Evolutionary conservation across 768 basidiomycete genomes (phyloP).

Genomic region (Pholiota conissans): DNA sequence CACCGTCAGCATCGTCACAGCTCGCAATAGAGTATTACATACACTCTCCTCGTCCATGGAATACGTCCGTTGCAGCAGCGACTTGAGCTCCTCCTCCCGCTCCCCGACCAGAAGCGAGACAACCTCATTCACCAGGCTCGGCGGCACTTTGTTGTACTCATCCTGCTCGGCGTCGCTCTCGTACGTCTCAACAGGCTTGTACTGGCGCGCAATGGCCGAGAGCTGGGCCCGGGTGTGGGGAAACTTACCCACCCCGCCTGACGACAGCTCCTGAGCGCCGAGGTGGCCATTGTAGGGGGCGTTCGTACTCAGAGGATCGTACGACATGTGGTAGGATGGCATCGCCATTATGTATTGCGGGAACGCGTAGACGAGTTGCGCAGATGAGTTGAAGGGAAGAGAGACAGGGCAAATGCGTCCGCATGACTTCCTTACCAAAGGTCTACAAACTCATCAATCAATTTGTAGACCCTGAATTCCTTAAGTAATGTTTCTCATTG

Average conservation of each 20-base stretch:
- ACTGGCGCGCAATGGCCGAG: constrained; percentile 68
- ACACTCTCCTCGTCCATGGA: constrained; percentile 72
- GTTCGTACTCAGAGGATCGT: constrained; percentile 20
- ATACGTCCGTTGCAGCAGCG: constrained; percentile 67
- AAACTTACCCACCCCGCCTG: constrained; percentile 46
- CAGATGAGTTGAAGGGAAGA: constrained; percentile 1
- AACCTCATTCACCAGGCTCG: constrained; percentile 67
- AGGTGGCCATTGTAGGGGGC: constrained; percentile 13
- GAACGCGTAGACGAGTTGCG: not conserved
- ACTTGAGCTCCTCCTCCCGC: constrained; percentile 85
- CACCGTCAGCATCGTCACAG: constrained; percentile 17
- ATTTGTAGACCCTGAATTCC: not conserved
- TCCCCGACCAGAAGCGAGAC: constrained; percentile 75
- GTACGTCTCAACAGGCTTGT: constrained; percentile 58
- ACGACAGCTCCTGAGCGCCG: constrained; percentile 11
- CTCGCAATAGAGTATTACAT: constrained; percentile 24
- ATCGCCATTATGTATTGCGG: constrained; percentile 5
- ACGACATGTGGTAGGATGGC: constrained; percentile 9
- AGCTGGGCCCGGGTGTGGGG: constrained; percentile 86
- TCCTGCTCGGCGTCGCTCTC: constrained; percentile 61
- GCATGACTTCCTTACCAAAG: not conserved
- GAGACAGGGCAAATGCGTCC: not conserved
- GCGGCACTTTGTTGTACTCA: constrained; percentile 50
- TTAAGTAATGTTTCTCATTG: no score
- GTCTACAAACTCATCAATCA: constrained; percentile 10